Conservation (phyloP, 2,329 filamentous ascomycete genomes). For the Orbilia blumenaviensis region DNA sequence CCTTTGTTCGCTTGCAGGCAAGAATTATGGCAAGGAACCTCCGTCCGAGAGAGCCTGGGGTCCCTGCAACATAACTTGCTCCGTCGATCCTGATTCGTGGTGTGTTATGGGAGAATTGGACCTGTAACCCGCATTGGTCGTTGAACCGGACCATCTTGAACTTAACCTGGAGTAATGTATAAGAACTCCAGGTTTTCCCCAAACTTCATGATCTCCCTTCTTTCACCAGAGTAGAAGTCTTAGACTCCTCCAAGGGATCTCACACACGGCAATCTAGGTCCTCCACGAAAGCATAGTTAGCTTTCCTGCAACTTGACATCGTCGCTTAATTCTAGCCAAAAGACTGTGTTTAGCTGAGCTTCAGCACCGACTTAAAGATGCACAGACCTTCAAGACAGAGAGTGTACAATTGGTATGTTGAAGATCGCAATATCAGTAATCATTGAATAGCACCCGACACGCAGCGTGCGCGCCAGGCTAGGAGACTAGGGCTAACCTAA, state of each 20-base stretch:
- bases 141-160: slow-evolving; percentile 42
- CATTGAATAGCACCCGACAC: slow-evolving; percentile 17
- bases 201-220: slow-evolving; percentile 32
- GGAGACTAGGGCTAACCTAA: neutral
- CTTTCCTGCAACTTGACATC: neutral
- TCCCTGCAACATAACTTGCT: slow-evolving; percentile 41
- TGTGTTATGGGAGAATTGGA: slow-evolving; percentile 52
- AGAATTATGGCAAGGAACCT: slow-evolving; percentile 50
- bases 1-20: slow-evolving; percentile 42
- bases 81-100: slow-evolving; percentile 50
- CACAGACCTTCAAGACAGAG: slow-evolving; percentile 60
- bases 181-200: slow-evolving; percentile 54
- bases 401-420: slow-evolving; percentile 64
- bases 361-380: slow-evolving; percentile 57
- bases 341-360: slow-evolving; percentile 20
- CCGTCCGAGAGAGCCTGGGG: slow-evolving; percentile 54
- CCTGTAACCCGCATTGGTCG: slow-evolving; percentile 52
- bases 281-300: neutral
- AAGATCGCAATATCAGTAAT: neutral
- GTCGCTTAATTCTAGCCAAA: slow-evolving; percentile 19
- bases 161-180: slow-evolving; percentile 48
- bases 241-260: slow-evolving; percentile 48
- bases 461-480: neutral
- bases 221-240: slow-evolving; percentile 50
- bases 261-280: slow-evolving; percentile 29